Evolutionary conservation across 2,329 filamentous ascomycete species (phyloP), one percentile per base, ranked within the genome.

Genomic region (Tolypocladium ophioglossoides): DNA sequence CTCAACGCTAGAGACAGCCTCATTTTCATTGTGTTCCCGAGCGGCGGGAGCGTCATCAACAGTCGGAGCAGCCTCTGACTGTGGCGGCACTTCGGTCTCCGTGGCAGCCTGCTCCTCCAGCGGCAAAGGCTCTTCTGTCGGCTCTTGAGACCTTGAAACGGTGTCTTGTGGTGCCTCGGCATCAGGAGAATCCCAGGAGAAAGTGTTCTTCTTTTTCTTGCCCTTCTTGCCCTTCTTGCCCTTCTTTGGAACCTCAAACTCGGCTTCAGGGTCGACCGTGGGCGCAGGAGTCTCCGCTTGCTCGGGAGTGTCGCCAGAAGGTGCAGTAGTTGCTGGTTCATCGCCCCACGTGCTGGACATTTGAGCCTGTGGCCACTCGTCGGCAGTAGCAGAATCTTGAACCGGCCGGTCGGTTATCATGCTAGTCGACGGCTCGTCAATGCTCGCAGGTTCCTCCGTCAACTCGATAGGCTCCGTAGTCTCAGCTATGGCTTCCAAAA

Each of bases 201-300:
- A 35, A 30, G 57, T 53, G 30, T 56, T 58, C 51, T 56, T 61
- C 54, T 62, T 60, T 52, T 62, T 59, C 55, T 62, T 60, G 40
- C 50, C 56, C 47, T 59, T 60, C 49, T 55, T 54, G 3, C 27
- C 27, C 44, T 56, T 55, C 30, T 57, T 54, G 11, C 46, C 46
- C 39, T 57, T 55, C 51, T 55, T 54, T 3, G 56, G 34, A 46
- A 44, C 35, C 39, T 54, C 50, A 18, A 48, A 46, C 38, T 55
- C 51, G 14, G 35, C 30, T 16, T 55, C 54, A 14, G 44, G 32
- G 20, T 55, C 50, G 37, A n/a, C 49, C 16, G 40, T 8, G 12
- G 52, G 20, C 2, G 22, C 37, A 51, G 39, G 30, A 12, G 37
- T 30, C 24, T 50, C 51, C 24, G 32, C 16, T 4, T 24, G 22